phyloP scores from a whole-genome alignment of 495 filamentous ascomycete species.

The Penicillium angulare region DNA sequence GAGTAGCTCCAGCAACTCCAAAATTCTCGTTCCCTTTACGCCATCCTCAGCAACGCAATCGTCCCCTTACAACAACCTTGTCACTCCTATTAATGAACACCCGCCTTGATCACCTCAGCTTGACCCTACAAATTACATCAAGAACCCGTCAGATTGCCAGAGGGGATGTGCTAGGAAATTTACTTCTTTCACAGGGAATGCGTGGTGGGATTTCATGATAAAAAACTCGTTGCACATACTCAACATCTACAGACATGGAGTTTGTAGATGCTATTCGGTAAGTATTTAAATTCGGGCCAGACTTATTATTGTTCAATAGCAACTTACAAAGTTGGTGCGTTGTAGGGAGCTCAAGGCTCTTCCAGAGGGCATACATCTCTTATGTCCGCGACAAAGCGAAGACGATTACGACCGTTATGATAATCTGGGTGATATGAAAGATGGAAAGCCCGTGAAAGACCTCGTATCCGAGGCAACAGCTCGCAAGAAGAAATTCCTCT shows the following conservation, averaged over 20 bases:
- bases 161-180: too few relatives aligned
- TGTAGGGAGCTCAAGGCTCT: conserved; percentile 45
- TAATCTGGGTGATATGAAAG: conserved; percentile 28
- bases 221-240: too few relatives aligned
- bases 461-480: conserved; percentile 48
- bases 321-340: conserved; percentile 6
- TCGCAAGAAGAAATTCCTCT: conserved; percentile 57
- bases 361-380: conserved; percentile 45
- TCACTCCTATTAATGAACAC: too few relatives aligned
- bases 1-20: too few relatives aligned
- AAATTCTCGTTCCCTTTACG: too few relatives aligned
- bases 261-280: conserved; percentile 43
- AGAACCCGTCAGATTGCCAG: too few relatives aligned
- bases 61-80: too few relatives aligned
- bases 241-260: conserved; percentile 47
- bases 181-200: too few relatives aligned
- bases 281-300: conserved; percentile 8
- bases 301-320: neutral
- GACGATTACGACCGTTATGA: conserved; percentile 57
- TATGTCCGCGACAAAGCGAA: conserved; percentile 48
- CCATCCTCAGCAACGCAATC: too few relatives aligned
- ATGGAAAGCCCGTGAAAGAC: conserved; percentile 33
- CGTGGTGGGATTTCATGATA: too few relatives aligned
- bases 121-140: too few relatives aligned
- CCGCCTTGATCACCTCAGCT: too few relatives aligned